These are phyloP conservation scores for Prinsepia uniflora DNA, from an alignment of 306 rosid genomes.

Conservation along the genomic window DNA sequence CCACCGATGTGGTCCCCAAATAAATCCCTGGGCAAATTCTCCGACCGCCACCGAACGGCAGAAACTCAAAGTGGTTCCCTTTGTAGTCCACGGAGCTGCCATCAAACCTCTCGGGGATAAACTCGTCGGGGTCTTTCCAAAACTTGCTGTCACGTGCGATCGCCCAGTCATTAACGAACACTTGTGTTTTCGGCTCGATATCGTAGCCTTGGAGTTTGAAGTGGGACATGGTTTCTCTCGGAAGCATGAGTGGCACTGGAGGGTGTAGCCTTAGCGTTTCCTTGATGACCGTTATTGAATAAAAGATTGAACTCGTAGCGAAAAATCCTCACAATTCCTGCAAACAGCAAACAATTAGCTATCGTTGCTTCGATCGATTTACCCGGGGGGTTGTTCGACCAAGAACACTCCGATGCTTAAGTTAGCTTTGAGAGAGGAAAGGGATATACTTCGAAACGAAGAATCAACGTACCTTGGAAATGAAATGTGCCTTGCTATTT, in stretches of 20 bases:
- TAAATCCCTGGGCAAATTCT: slow-evolving; percentile 32
- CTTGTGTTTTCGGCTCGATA: slow-evolving; percentile 4
- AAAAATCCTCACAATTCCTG: no score
- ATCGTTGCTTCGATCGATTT: no score
- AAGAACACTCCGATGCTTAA: no score
- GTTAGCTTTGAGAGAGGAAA: no score
- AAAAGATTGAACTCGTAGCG: no score
- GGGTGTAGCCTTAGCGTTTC: slow-evolving; percentile 47
- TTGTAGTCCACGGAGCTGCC: slow-evolving; percentile 28
- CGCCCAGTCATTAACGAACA: slow-evolving; percentile 37
- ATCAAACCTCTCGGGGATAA: slow-evolving; percentile 41
- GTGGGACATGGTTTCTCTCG: slow-evolving; percentile 36
- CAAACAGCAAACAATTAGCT: no score
- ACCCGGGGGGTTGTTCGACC: no score
- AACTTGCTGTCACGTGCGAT: slow-evolving; percentile 34
- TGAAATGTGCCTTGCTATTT: no score
- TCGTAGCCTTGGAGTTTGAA: slow-evolving; percentile 22
- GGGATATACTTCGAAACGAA: no score
- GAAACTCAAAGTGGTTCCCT: slow-evolving; percentile 44
- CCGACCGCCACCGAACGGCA: slow-evolving; percentile 24
- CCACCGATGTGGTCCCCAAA: not conserved
- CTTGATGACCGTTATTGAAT: slow-evolving; percentile 44
- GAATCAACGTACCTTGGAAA: no score
- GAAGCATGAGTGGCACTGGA: slow-evolving; percentile 39
- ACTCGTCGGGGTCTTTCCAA: slow-evolving; percentile 43